Conservation (phyloP, 1,284 basidiomycete species). For the Flammula alnicola region DNA sequence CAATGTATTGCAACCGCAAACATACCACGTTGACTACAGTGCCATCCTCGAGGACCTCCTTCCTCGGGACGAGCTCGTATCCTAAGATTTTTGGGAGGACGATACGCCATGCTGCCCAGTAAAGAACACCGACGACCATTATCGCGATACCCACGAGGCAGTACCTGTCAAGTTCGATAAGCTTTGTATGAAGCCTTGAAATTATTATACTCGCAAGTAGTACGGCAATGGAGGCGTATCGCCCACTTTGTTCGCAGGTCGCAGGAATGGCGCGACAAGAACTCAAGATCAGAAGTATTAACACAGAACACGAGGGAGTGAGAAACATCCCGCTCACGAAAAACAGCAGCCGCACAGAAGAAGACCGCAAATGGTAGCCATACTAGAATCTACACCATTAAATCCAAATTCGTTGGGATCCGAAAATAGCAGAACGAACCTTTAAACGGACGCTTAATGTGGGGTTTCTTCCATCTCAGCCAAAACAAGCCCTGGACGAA, state of each 20-base stretch:
- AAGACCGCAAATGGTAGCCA: conserved; percentile 63
- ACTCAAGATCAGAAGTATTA: conserved; percentile 37
- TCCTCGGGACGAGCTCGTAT: conserved; percentile 52
- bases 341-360: conserved; percentile 55
- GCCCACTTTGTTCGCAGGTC: conserved; percentile 55
- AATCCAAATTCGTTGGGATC: not conserved
- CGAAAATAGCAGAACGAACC: conserved; percentile 32
- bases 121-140: conserved; percentile 49
- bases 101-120: conserved; percentile 61
- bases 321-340: conserved; percentile 41
- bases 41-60: conserved; percentile 55
- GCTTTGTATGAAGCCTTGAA: not conserved
- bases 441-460: conserved; percentile 56
- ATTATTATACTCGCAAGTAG: conserved; percentile 47
- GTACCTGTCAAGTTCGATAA: conserved; percentile 39
- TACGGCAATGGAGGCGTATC: conserved; percentile 65
- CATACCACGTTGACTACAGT: conserved; percentile 59
- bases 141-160: conserved; percentile 59
- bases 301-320: not conserved
- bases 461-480: conserved; percentile 54
- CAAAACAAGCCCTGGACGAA: conserved; percentile 56
- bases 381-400: conserved; percentile 35
- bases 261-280: conserved; percentile 59
- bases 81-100: conserved; percentile 52
- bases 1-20: conserved; percentile 6